Evolutionary conservation across 106 monocot genomes (phyloP).

Genomic region (Xerophyta viscosa): DNA sequence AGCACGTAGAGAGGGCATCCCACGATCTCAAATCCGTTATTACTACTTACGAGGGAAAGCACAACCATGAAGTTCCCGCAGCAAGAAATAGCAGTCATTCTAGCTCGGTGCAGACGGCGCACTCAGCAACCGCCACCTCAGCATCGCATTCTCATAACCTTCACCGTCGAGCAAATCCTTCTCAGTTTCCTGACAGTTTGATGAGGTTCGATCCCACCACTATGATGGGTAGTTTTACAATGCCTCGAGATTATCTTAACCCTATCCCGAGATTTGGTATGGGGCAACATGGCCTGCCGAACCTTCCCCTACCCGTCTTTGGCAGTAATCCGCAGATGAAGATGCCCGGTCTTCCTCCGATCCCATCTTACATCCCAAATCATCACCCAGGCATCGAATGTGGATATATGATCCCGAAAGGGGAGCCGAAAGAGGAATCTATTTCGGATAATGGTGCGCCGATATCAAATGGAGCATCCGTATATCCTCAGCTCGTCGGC

Average conservation of each 20-base stretch:
- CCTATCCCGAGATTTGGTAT: slow-evolving; percentile 22
- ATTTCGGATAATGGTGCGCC: slow-evolving; percentile 8
- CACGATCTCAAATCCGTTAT: slow-evolving; percentile 93
- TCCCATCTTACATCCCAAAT: slow-evolving; percentile 18
- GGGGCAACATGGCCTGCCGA: slow-evolving; percentile 24
- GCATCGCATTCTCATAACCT: slow-evolving; percentile 11
- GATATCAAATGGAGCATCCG: slow-evolving; percentile 3
- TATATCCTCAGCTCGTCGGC: slow-evolving; percentile 19
- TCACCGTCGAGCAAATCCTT: slow-evolving; percentile 16
- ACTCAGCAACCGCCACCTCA: slow-evolving; percentile 1
- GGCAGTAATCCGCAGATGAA: slow-evolving; percentile 17
- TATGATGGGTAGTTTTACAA: slow-evolving; percentile 12
- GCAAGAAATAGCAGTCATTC: slow-evolving; percentile 49
- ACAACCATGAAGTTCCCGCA: slow-evolving; percentile 89
- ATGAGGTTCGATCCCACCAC: slow-evolving; percentile 16
- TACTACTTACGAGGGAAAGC: slow-evolving; percentile 85
- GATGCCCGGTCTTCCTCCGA: slow-evolving; percentile 15
- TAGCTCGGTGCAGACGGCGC: slow-evolving; percentile 5
- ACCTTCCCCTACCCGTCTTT: slow-evolving; percentile 18
- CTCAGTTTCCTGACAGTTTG: slow-evolving; percentile 24
- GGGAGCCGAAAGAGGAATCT: slow-evolving; percentile 16
- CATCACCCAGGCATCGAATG: slow-evolving; percentile 4
- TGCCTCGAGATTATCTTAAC: slow-evolving; percentile 19
- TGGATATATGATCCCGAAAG: slow-evolving; percentile 32
- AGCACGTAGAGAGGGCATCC: slow-evolving; percentile 91